phyloP scores from a whole-genome alignment of 352 stramenopile genomes.

The Pythium phragmitis region DNA sequence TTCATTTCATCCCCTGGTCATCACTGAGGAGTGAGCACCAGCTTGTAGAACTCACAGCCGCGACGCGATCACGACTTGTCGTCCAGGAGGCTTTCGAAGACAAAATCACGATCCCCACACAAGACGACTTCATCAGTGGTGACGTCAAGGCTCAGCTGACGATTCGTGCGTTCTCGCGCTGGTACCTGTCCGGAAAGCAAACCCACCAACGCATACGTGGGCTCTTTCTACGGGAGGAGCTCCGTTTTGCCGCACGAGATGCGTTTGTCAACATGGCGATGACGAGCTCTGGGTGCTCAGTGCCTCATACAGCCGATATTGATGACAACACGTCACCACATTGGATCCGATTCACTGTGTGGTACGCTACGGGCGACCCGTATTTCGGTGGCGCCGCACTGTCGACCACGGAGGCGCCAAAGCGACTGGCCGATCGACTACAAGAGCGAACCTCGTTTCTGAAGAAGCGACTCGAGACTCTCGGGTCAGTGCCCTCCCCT shows the following conservation, averaged over 20 bases:
- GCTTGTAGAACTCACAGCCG: constrained; percentile 50
- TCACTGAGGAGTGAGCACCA: constrained; percentile 40
- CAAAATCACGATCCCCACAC: constrained; percentile 36
- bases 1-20: constrained; percentile 38
- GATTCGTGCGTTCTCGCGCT: constrained; percentile 54
- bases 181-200: constrained; percentile 46
- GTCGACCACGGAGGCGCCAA: neutral
- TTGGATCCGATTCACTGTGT: constrained; percentile 52
- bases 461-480: constrained; percentile 12
- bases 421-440: constrained; percentile 4
- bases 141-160: constrained; percentile 46
- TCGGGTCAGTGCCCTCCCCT: neutral
- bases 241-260: constrained; percentile 52
- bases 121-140: constrained; percentile 43
- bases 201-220: constrained; percentile 50
- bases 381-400: no score
- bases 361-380: constrained; percentile 42
- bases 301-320: constrained; percentile 30
- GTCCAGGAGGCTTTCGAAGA: constrained; percentile 38
- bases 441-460: constrained; percentile 20
- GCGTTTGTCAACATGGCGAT: constrained; percentile 39
- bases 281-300: constrained; percentile 28
- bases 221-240: constrained; percentile 55
- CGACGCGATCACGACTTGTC: constrained; percentile 51
- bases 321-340: constrained; percentile 23